Percentiles rank a stretch among this genome's conserved stretches.
Evolutionary conservation across 805 yeast species (phyloP).

Genomic region (Tetrapisispora taiwanensis): DNA sequence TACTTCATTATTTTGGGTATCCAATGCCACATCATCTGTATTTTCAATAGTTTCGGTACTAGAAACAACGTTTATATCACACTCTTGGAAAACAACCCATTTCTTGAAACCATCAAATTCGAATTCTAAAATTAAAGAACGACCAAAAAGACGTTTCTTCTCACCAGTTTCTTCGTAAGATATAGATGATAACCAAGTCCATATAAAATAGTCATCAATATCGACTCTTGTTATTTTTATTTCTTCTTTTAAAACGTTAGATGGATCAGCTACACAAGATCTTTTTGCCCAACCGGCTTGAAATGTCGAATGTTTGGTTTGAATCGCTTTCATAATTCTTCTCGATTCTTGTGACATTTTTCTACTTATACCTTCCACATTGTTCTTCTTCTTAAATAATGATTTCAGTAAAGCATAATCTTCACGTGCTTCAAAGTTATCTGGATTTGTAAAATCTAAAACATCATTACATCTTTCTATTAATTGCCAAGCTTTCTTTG

Average conservation of each 20-base stretch:
- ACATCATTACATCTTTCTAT: slow-evolving; percentile 48
- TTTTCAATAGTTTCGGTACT: slow-evolving; percentile 3
- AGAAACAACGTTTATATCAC: slow-evolving; percentile 31
- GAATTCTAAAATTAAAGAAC: slow-evolving; percentile 73
- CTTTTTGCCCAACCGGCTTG: slow-evolving; percentile 35
- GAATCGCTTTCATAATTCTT: slow-evolving; percentile 38
- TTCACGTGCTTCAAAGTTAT: slow-evolving; percentile 61
- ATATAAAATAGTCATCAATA: slow-evolving; percentile 78
- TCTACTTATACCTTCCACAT: slow-evolving; percentile 42
- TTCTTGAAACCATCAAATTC: slow-evolving; percentile 66
- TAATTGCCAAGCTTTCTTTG: slow-evolving; percentile 47
- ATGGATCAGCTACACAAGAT: slow-evolving; percentile 16
- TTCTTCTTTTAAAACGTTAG: slow-evolving; percentile 18
- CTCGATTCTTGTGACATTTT: slow-evolving; percentile 68
- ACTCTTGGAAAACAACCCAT: slow-evolving; percentile 71
- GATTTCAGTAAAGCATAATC: slow-evolving; percentile 68
- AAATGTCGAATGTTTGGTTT: slow-evolving; percentile 32
- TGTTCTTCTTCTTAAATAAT: slow-evolving; percentile 49
- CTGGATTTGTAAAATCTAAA: slow-evolving; percentile 59
- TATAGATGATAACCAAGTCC: slow-evolving; percentile 81
- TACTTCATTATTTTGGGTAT: not conserved
- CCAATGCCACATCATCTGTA: not conserved
- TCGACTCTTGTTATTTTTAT: slow-evolving; percentile 47
- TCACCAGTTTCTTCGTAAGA: slow-evolving; percentile 61
- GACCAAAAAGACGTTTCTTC: slow-evolving; percentile 64